Base-by-base conservation (phyloP, 2,329 filamentous ascomycete species). In the Xylaria sp. region DNA sequence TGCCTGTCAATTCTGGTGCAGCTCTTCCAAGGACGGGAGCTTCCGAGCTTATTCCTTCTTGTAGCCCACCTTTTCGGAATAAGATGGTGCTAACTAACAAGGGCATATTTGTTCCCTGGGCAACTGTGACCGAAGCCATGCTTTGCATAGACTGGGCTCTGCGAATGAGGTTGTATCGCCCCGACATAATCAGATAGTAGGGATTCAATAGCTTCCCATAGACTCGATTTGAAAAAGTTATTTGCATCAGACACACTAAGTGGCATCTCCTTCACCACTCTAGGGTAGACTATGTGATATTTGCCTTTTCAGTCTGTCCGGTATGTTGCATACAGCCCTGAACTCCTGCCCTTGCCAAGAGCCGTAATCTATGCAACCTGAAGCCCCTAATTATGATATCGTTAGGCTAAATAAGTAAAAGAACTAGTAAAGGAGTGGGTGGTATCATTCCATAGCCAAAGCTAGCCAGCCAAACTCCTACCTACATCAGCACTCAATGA, bases 381-480 rank as follows among this genome's bases (percentile, higher is more conserved):
- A 62, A 43, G 15, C 68, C 68, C 54, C 56, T 36, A 62, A 49
- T 61, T 49, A 68, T 63, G 60, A 68, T 71, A 23, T 59, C 58
- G 61, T 64, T 62, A 41, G 51, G 60, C 57, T 66, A 64, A 39
- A 62, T 66, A 55, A 36, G 59, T 43, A 51, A 52, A 59, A 66
- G 13, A 66, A 41, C 31, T 20, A 51, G 39, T 57, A 48, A 69
- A 62, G 55, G 63, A 62, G 56, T 18, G 67, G 20, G 62, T 66
- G 56, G 62, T 68, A 67, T 70, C 59, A 65, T 68, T 68, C 56
- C 33, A 43, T 62, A 71, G 62, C 71, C 64, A 64, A 68, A 28
- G 28, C 28, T 5, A 28, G 48, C 58, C 56, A 70, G 64, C 52
- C 67, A 66, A 71, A 65, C 62, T 57, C 63, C 63, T 52, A 15